phyloP scores from a whole-genome alignment of 768 basidiomycete species.

The Leccinum subtestaceum region DNA sequence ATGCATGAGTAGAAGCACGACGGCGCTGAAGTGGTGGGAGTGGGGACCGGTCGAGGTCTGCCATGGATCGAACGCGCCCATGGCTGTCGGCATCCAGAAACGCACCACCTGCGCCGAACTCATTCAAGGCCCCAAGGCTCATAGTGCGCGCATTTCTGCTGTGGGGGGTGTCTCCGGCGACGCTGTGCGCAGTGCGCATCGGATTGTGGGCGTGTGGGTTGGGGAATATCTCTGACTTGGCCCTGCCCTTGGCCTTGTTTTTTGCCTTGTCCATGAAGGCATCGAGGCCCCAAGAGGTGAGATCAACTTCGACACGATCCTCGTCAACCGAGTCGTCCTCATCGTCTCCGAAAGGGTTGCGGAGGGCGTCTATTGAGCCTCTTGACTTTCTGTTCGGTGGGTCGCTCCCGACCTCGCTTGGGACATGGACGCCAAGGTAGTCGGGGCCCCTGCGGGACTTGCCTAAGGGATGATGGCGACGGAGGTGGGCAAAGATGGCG shows the following conservation, averaged over 20 bases:
- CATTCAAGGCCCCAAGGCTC: conserved; percentile 64
- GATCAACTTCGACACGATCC: conserved; percentile 66
- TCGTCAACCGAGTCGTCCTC: conserved; percentile 50
- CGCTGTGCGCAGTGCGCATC: conserved; percentile 43
- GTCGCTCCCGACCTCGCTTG: conserved; percentile 58
- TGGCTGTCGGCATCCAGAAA: conserved; percentile 42
- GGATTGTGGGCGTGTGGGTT: conserved; percentile 40
- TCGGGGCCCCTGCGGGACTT: conserved; percentile 55
- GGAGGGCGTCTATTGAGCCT: conserved; percentile 59
- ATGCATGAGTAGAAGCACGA: conserved; percentile 48
- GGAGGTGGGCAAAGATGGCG: conserved; percentile 80
- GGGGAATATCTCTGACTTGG: conserved; percentile 39
- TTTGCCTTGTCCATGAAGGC: conserved; percentile 62
- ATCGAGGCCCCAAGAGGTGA: conserved; percentile 83
- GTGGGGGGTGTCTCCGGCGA: conserved; percentile 39
- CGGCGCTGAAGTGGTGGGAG: conserved; percentile 44
- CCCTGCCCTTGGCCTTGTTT: conserved; percentile 38
- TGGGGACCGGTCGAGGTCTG: conserved; percentile 48
- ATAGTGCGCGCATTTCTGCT: conserved; percentile 54
- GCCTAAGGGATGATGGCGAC: conserved; percentile 50
- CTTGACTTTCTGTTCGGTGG: conserved; percentile 49
- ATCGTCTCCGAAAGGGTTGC: conserved; percentile 67
- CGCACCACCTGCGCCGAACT: conserved; percentile 46
- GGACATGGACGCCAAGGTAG: conserved; percentile 64
- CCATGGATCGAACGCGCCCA: conserved; percentile 56